Conservation (phyloP, 1,284 basidiomycete species). For the Entoloma clypeatum region DNA sequence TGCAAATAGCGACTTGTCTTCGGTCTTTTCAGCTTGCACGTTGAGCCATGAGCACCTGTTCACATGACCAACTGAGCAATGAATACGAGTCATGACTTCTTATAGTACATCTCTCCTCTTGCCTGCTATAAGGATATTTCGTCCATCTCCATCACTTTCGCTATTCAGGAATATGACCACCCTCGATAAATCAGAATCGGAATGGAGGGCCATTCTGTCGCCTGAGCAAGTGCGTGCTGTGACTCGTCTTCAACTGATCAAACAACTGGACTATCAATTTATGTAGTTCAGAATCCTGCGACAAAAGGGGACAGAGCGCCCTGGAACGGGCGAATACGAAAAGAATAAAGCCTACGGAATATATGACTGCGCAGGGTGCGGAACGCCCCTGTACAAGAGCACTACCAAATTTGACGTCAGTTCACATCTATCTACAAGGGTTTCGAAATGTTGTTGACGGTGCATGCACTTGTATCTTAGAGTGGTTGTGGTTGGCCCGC, state of each 20-base stretch:
- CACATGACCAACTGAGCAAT: background rate
- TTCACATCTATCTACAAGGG: constrained; percentile 2
- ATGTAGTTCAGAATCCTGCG: constrained; percentile 80
- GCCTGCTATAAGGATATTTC: background rate
- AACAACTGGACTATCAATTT: background rate
- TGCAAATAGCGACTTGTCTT: too few species aligned
- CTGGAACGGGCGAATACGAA: constrained; percentile 79
- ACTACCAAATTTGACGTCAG: constrained; percentile 80
- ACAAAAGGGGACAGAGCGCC: constrained; percentile 81
- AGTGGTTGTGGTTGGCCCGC: constrained; percentile 98
- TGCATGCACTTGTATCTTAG: constrained; percentile 24
- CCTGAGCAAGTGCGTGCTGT: constrained; percentile 69
- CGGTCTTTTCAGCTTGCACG: too few species aligned
- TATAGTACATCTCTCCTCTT: constrained; percentile 1
- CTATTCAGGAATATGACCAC: constrained; percentile 33
- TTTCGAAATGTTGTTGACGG: background rate
- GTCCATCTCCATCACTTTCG: constrained; percentile 8
- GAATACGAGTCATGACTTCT: too few species aligned
- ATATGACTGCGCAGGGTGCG: constrained; percentile 73
- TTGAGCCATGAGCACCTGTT: too few species aligned
- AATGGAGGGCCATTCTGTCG: constrained; percentile 82
- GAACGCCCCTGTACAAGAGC: constrained; percentile 78
- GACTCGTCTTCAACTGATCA: background rate
- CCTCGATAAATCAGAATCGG: constrained; percentile 64
- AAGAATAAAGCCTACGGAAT: constrained; percentile 63